Conservation (phyloP, 192 early-diverging fungal genomes). For the Coemansia sp. region DNA sequence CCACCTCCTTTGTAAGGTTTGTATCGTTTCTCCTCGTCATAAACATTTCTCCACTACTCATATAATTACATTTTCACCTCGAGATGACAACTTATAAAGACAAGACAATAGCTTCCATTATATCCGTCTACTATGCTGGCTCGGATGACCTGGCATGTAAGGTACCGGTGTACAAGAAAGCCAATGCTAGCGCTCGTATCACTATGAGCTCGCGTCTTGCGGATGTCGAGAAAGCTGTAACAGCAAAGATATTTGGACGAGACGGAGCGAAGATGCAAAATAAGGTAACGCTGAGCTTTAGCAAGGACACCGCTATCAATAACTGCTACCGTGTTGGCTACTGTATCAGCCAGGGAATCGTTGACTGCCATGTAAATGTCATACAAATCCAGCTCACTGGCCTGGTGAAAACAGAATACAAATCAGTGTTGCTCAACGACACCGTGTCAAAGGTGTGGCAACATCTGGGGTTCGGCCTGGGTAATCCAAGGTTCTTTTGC, state of each 20-base stretch:
- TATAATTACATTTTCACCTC: too few relatives aligned
- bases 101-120: background rate
- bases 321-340: background rate
- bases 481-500: background rate
- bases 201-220: background rate
- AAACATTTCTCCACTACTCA: too few relatives aligned
- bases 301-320: background rate
- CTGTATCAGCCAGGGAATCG: background rate
- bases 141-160: background rate
- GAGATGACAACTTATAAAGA: too few relatives aligned
- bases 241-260: background rate
- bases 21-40: too few relatives aligned
- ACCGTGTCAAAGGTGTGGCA: background rate
- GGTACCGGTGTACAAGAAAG: background rate
- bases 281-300: background rate
- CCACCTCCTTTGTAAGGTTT: too few relatives aligned
- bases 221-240: background rate
- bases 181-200: background rate
- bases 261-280: background rate
- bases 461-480: background rate
- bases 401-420: background rate
- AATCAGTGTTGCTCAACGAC: background rate
- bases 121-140: background rate
- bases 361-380: background rate
- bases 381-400: background rate